A percentile compares a stretch with the other conserved stretches of the same genome.
phyloP scores from a whole-genome alignment of 2,329 filamentous ascomycete species.

The Venturiaceae sp. region DNA sequence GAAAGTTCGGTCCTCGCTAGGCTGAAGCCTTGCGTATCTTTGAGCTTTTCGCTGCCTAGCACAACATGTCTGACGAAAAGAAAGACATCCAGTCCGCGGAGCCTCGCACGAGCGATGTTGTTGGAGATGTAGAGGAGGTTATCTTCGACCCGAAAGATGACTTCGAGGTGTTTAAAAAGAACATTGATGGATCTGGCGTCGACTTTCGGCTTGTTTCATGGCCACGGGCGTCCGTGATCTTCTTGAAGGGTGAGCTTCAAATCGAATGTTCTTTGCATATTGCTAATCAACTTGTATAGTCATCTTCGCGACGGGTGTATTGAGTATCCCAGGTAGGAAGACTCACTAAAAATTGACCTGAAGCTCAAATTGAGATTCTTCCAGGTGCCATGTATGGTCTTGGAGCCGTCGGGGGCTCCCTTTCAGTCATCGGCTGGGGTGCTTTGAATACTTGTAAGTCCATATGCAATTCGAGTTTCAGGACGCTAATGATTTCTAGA shows the following conservation, averaged over 20 bases:
- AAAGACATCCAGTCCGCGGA: conserved; percentile 15
- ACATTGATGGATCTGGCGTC: conserved; percentile 35
- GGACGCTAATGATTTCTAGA: conserved; percentile 16
- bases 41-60: neutral
- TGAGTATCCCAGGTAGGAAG: conserved; percentile 30
- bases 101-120: conserved; percentile 14
- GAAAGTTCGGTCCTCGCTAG: neutral
- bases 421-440: conserved; percentile 39
- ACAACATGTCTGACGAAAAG: conserved; percentile 18
- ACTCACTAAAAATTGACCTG: too few species aligned
- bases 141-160: conserved; percentile 19
- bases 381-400: conserved; percentile 37
- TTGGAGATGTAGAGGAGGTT: conserved; percentile 17
- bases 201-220: conserved; percentile 46
- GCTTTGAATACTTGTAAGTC: conserved; percentile 34
- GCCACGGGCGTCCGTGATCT: conserved; percentile 42
- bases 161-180: conserved; percentile 41
- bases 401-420: conserved; percentile 36
- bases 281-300: conserved; percentile 15
- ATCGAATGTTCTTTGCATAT: neutral
- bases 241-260: conserved; percentile 32
- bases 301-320: conserved; percentile 40
- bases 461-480: neutral
- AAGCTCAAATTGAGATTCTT: too few species aligned
- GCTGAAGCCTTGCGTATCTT: neutral